Evolutionary conservation across 345 rosid genomes (phyloP).

Genomic region (Toxicodendron radicans): DNA sequence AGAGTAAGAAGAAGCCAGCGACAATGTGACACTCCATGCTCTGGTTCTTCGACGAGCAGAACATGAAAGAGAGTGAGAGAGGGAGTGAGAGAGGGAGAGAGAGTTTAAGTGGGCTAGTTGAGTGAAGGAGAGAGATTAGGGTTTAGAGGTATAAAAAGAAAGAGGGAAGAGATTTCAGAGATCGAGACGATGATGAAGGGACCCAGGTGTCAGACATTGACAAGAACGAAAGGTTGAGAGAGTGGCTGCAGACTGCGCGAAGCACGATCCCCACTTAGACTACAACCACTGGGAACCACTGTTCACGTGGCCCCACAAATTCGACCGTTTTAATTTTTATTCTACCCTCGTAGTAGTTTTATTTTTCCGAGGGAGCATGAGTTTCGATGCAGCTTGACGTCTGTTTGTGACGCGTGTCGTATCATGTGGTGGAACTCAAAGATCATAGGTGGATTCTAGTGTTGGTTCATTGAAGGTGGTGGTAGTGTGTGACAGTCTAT

Average conservation of each 20-base stretch:
- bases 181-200: conserved; percentile 17
- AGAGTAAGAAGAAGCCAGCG: not conserved
- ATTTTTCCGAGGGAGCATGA: not conserved
- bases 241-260: not conserved
- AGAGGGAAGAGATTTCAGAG: not conserved
- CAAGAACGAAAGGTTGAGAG: not conserved
- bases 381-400: not conserved
- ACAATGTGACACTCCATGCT: conserved; percentile 29
- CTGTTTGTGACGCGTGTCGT: not conserved
- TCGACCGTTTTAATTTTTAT: conserved; percentile 12
- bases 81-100: not conserved
- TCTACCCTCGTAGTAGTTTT: not conserved
- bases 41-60: conserved; percentile 4
- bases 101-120: not conserved
- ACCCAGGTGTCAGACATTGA: conserved; percentile 16
- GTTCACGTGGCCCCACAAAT: conserved; percentile 2
- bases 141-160: not conserved
- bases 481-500: not conserved
- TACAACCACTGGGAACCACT: not conserved
- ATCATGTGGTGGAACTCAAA: not conserved
- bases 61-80: not conserved
- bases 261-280: not conserved
- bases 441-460: not conserved
- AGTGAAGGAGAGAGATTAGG: not conserved
- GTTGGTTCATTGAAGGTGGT: not conserved